These are phyloP conservation scores for Globisporangium cystogenes DNA, from an alignment of 352 stramenopile genomes.

Conservation along the genomic window DNA sequence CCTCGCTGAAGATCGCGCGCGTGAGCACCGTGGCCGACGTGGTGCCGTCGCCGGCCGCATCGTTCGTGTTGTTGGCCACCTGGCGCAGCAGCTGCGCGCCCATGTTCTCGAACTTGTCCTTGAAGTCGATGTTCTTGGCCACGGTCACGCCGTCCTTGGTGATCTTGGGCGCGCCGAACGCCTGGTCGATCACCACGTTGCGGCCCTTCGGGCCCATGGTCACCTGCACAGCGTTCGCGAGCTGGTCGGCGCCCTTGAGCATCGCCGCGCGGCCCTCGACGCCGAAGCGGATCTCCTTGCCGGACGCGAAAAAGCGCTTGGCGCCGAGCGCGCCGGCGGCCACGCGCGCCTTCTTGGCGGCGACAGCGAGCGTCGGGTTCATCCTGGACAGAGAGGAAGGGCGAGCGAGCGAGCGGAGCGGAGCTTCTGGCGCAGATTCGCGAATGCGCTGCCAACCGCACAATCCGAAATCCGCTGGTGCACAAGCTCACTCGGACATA, in stretches of 20 bases:
- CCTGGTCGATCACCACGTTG: conserved; percentile 99
- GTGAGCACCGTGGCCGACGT: conserved; percentile 99
- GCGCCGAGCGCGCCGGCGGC: conserved; percentile 23
- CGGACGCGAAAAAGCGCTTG: conserved; percentile 78
- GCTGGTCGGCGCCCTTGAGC: conserved; percentile 97
- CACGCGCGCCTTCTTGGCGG: conserved; percentile 56
- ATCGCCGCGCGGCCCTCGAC: conserved; percentile 97
- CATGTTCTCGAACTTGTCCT: conserved; percentile 83
- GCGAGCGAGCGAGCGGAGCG: too few relatives aligned
- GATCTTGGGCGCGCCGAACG: conserved; percentile 76
- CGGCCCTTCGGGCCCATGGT: conserved; percentile 99
- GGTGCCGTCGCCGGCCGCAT: conserved; percentile 99
- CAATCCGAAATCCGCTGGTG: background rate
- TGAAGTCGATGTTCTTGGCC: conserved; percentile 72
- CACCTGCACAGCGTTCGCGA: conserved; percentile 99
- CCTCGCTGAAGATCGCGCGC: conserved; percentile 98
- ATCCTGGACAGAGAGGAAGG: too few relatives aligned
- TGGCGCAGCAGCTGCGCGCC: conserved; percentile 56
- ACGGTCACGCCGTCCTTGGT: conserved; percentile 80
- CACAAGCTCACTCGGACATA: background rate
- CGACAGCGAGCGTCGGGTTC: conserved; percentile 63
- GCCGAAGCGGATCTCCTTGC: conserved; percentile 99
- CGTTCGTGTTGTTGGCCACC: conserved; percentile 98
- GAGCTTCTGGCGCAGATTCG: conserved; percentile 9
- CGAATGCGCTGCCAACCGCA: conserved; percentile 9